These are phyloP conservation scores for Arthrobotrys entomopaga DNA, from an alignment of 2,329 filamentous ascomycete species.

Conservation along the genomic window DNA sequence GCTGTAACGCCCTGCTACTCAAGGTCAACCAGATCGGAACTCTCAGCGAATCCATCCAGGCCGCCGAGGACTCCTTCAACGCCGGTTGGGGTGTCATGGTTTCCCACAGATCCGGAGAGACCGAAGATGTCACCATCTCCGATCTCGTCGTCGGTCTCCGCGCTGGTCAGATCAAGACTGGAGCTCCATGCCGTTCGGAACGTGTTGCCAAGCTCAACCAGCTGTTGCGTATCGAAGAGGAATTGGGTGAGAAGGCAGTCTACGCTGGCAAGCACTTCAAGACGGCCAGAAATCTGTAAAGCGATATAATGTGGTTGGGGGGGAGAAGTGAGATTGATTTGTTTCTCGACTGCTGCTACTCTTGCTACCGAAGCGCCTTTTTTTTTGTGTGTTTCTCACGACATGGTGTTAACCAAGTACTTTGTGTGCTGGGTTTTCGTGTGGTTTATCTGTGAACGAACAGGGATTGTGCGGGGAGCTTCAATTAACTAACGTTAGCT, in stretches of 20 bases:
- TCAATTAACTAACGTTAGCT: no score
- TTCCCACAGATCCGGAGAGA: constrained; percentile 98
- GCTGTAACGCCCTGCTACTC: constrained; percentile 95
- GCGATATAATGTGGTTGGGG: background rate
- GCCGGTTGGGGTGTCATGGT: constrained; percentile 99
- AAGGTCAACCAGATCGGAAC: constrained; percentile 99
- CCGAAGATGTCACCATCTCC: constrained; percentile 98
- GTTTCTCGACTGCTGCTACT: constrained; percentile 8
- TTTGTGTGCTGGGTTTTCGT: background rate
- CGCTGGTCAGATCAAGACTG: constrained; percentile 98
- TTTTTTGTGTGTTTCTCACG: background rate
- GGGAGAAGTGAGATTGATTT: constrained; percentile 4
- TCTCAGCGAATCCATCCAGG: constrained; percentile 97
- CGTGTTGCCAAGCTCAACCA: constrained; percentile 99
- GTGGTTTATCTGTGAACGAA: background rate
- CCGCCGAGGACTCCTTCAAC: constrained; percentile 96
- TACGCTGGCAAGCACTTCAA: constrained; percentile 95
- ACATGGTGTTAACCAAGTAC: background rate
- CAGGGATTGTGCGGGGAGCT: constrained; percentile 7
- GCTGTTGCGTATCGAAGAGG: constrained; percentile 99
- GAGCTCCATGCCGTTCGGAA: constrained; percentile 94
- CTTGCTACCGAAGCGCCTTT: constrained; percentile 5
- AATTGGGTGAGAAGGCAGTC: constrained; percentile 89
- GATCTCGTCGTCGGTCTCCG: constrained; percentile 98
- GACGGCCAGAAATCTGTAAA: constrained; percentile 74